A percentile compares a stretch with the other conserved stretches of the same genome.
phyloP scores from a whole-genome alignment of 116 monocot genomes.

The Trichopus zeylanicus region DNA sequence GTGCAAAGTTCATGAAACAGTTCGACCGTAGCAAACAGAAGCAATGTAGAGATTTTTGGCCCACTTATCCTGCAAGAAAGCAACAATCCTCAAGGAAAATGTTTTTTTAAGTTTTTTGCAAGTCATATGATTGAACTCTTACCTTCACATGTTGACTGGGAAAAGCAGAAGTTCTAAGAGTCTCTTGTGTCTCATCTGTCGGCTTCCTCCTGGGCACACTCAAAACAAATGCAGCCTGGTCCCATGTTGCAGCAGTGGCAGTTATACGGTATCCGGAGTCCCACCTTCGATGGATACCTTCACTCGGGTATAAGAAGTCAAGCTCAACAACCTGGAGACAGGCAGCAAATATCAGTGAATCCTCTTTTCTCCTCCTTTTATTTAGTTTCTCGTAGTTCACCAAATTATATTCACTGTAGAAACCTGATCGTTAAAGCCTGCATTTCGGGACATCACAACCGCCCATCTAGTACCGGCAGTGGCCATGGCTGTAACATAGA shows the following conservation, averaged over 20 bases:
- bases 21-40: conserved; percentile 48
- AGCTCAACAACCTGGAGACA: conserved; percentile 79
- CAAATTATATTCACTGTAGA: too few relatives aligned
- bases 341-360: not conserved
- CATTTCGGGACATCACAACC: conserved; percentile 81
- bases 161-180: conserved; percentile 87
- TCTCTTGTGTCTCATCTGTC: conserved; percentile 90
- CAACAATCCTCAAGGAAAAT: too few relatives aligned
- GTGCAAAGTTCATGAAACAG: conserved; percentile 29
- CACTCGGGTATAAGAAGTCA: conserved; percentile 93
- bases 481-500: conserved; percentile 93
- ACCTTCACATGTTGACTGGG: conserved; percentile 97
- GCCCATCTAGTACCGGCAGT: conserved; percentile 88
- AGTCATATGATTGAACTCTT: too few relatives aligned
- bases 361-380: not conserved
- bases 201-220: conserved; percentile 87
- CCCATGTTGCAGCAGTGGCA: conserved; percentile 83
- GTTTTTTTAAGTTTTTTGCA: too few relatives aligned
- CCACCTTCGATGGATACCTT: conserved; percentile 91
- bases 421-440: conserved; percentile 77
- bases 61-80: conserved; percentile 41
- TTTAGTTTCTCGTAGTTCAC: too few relatives aligned
- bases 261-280: conserved; percentile 91
- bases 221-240: conserved; percentile 88
- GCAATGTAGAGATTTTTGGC: conserved; percentile 46